phyloP scores from a whole-genome alignment of 176 grass and related monocot genomes.

The Aegilops tauschii region DNA sequence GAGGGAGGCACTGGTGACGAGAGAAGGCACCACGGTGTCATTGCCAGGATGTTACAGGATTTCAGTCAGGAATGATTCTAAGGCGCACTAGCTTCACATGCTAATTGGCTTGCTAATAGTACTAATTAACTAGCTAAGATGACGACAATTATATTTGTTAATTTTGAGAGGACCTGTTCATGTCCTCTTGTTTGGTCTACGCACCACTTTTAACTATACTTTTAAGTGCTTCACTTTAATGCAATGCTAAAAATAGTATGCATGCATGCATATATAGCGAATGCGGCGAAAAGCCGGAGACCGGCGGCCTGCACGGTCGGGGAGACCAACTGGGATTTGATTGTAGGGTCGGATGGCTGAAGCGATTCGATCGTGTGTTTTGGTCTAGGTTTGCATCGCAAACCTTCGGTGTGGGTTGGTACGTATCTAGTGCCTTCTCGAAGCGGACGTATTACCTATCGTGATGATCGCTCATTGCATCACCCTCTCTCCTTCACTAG shows the following conservation, averaged over 20 bases:
- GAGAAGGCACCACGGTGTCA: background rate
- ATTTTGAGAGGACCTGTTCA: background rate
- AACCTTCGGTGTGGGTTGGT: background rate
- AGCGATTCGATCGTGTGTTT: background rate
- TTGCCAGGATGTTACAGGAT: background rate
- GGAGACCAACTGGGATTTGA: background rate
- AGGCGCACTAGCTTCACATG: slow-evolving; percentile 19
- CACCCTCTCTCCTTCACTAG: no score
- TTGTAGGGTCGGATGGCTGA: background rate
- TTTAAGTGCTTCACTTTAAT: background rate
- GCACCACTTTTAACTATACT: background rate
- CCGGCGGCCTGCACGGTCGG: background rate
- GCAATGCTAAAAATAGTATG: background rate
- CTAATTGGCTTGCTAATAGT: background rate
- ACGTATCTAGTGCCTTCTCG: no score
- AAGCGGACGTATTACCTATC: background rate
- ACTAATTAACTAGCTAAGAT: background rate
- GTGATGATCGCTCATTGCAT: no score
- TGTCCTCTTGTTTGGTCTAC: background rate
- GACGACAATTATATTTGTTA: background rate
- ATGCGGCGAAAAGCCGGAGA: background rate
- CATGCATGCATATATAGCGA: background rate
- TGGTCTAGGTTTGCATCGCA: background rate
- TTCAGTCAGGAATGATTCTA: background rate
- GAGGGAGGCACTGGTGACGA: background rate